Percentiles rank a stretch among this genome's conserved stretches.
Conservation (phyloP, 2,329 filamentous ascomycete genomes). For the Dendrostoma leiphaemia region DNA sequence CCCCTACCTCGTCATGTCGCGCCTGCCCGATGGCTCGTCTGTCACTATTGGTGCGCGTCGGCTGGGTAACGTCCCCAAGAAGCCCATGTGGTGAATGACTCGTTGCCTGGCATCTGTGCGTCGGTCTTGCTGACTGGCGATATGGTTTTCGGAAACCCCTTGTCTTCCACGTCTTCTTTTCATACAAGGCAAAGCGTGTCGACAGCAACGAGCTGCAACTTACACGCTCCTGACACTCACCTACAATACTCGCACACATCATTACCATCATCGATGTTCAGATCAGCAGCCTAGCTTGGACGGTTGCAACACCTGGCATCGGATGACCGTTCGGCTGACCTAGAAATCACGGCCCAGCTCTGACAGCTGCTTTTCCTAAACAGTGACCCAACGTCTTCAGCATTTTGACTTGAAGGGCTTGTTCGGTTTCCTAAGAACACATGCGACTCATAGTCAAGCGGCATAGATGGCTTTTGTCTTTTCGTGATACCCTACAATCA, state of each 20-base stretch:
- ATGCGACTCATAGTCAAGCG: not conserved
- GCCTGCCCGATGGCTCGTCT: constrained; percentile 53
- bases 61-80: constrained; percentile 25
- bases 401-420: not conserved
- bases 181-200: not conserved
- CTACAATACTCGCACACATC: not conserved
- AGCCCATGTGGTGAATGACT: not conserved
- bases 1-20: constrained; percentile 85
- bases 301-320: not conserved
- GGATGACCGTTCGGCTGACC: too few species aligned
- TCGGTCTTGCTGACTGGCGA: too few species aligned
- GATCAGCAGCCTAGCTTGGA: constrained; percentile 2
- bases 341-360: constrained; percentile 1
- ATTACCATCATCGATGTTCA: not conserved
- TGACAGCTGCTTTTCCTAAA: not conserved
- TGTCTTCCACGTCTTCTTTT: not conserved
- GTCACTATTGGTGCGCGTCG: constrained; percentile 57
- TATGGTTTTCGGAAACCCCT: not conserved
- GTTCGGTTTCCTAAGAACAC: not conserved
- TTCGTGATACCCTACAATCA: not conserved
- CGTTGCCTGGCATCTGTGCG: not conserved
- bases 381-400: not conserved
- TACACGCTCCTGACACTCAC: too few species aligned
- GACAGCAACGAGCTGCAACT: too few species aligned
- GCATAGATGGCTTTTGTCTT: not conserved